These are phyloP conservation scores for Wickerhamiella pararugosa DNA, from an alignment of 1,139 yeast species.

Conservation along the genomic window DNA sequence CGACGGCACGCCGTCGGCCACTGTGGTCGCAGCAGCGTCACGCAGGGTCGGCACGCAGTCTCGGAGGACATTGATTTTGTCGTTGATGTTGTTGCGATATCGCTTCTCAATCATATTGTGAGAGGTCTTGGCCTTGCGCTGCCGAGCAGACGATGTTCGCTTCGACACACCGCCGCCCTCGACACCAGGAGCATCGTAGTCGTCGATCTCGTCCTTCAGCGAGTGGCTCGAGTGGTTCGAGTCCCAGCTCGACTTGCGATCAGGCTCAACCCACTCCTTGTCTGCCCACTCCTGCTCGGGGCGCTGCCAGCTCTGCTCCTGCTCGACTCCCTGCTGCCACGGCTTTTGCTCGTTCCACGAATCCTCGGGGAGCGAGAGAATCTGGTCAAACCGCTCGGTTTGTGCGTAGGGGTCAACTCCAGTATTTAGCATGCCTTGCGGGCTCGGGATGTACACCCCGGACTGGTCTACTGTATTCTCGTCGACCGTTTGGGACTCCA, in stretches of 20 bases:
- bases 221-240: not conserved
- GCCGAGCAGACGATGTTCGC: slow-evolving; percentile 1
- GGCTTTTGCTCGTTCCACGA: slow-evolving; percentile 2
- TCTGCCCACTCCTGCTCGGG: too few species aligned
- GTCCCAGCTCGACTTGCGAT: not conserved
- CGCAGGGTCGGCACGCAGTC: slow-evolving; percentile 59
- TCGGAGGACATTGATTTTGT: slow-evolving; percentile 52
- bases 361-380: slow-evolving; percentile 3
- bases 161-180: slow-evolving; percentile 1
- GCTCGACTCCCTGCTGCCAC: not conserved
- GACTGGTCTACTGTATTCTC: slow-evolving; percentile 5
- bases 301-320: too few species aligned
- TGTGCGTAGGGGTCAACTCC: slow-evolving; percentile 6
- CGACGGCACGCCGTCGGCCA: slow-evolving; percentile 22
- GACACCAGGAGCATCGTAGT: not conserved
- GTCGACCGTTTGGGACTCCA: slow-evolving; percentile 11
- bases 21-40: slow-evolving; percentile 24
- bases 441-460: slow-evolving; percentile 15
- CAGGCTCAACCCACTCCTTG: not conserved
- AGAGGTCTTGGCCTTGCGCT: slow-evolving; percentile 32
- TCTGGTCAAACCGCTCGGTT: slow-evolving; percentile 3
- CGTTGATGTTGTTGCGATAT: slow-evolving; percentile 61
- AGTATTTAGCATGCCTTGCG: slow-evolving; percentile 15
- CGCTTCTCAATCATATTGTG: slow-evolving; percentile 72
- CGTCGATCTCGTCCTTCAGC: not conserved